Evolutionary conservation across 2,329 filamentous ascomycete genomes (phyloP), one percentile per base, ranked within the genome.

Genomic region (Aspergillus eucalypticola): DNA sequence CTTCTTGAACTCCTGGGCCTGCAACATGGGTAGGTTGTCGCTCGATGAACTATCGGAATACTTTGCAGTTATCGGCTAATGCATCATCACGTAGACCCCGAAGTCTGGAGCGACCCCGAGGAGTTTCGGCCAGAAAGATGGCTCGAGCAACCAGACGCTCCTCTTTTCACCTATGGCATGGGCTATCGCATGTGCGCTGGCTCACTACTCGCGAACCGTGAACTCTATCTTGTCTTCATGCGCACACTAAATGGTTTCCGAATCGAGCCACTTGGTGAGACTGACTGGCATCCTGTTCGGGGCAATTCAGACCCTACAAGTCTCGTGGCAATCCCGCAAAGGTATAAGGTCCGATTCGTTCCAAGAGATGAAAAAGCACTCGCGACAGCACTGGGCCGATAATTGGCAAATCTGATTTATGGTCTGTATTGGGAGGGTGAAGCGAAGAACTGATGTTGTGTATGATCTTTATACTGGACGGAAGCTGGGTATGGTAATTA

Each of bases 171-270:
- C 0, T 89, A 88, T 60, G 87, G 87, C 0, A 77, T 89, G 8
- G 87, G 87, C 1, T 88, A 88, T 64, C 82, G 86, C 41, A 89
- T 89, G 87, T 89, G 87, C 62, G 86, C 86, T 0, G 87, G 86
- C 39, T 86, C 82, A 1, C 68, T 87, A 41, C 78, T 89, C 2
- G 86, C 86, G 10, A 88, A 89, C 67, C 79, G 86, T 2, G 87
- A 89, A 69, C 76, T 89, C 17, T 89, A 90, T 61, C 77, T 88
- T 8, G 79, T 87, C 10, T 89, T 86, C 67, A 81, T 88, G 74
- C 81, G 87, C 29, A 82, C 86, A 64, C 73, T 89, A 25, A 86
- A 83, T 70, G 84, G 83, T 66, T 88, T 89, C 71, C 81, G 82
- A 61, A 82, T 89, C 58, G 75, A 83, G 56, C 82, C 81, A 61